Evolutionary conservation across 768 basidiomycete species (phyloP).

Genomic region (Trametes maxima): DNA sequence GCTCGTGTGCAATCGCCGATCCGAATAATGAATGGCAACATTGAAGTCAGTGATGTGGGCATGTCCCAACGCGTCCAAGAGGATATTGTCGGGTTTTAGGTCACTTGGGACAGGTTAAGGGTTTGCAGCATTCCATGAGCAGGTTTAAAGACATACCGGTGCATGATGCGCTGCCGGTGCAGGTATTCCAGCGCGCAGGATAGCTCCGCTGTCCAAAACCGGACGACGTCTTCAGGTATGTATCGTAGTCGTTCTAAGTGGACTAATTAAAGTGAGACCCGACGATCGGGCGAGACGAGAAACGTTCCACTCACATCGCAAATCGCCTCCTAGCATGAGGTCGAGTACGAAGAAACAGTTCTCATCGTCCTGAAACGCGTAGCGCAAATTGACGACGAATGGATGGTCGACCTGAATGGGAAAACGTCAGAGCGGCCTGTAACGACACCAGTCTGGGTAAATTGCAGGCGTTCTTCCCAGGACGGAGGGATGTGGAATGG

Average conservation of each 20-base stretch:
- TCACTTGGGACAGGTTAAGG: conserved; percentile 54
- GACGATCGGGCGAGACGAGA: too few relatives aligned
- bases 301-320: conserved; percentile 61
- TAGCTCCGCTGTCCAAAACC: conserved; percentile 91
- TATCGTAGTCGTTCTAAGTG: conserved; percentile 75
- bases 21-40: conserved; percentile 97
- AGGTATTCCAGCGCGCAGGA: conserved; percentile 85
- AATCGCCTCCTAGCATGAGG: conserved; percentile 93
- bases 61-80: conserved; percentile 91
- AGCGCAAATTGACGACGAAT: conserved; percentile 87
- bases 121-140: conserved; percentile 11
- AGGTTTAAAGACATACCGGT: conserved; percentile 62
- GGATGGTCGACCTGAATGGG: conserved; percentile 76
- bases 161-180: conserved; percentile 89
- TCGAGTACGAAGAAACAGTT: conserved; percentile 98
- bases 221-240: conserved; percentile 71
- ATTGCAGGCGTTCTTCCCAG: neutral
- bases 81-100: conserved; percentile 96
- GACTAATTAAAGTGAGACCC: conserved; percentile 49
- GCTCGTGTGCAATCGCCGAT: conserved; percentile 83
- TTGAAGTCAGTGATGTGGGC: conserved; percentile 99
- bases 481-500: neutral
- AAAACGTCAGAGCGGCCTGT: neutral
- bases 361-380: conserved; percentile 96
- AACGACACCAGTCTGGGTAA: neutral